These are phyloP conservation scores for Colletotrichum shisoi DNA, from an alignment of 2,329 filamentous ascomycete species.

Conservation along the genomic window DNA sequence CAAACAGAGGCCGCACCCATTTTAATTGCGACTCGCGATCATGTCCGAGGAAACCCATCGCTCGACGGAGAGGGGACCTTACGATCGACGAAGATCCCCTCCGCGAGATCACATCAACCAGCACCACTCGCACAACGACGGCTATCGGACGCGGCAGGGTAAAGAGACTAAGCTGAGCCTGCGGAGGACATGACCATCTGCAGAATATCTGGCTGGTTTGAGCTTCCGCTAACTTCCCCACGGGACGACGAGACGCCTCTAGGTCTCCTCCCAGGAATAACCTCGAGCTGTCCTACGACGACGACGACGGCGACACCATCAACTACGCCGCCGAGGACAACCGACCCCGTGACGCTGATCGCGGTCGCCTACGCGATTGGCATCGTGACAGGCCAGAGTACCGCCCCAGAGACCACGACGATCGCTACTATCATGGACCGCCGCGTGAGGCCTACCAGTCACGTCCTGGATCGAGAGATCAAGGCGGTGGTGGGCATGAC, in stretches of 20 bases:
- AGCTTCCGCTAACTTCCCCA: constrained; percentile 57
- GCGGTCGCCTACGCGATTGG: constrained; percentile 40
- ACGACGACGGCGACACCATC: constrained; percentile 48
- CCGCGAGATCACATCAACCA: constrained; percentile 34
- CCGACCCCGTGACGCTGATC: constrained; percentile 44
- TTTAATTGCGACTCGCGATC: constrained; percentile 26
- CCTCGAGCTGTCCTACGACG: constrained; percentile 48
- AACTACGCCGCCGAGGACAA: constrained; percentile 41
- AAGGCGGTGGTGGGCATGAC: constrained; percentile 45
- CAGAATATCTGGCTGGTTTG: constrained; percentile 42
- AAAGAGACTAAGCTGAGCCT: constrained; percentile 47
- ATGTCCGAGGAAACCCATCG: constrained; percentile 37
- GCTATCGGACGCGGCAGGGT: constrained; percentile 61
- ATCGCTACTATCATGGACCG: constrained; percentile 42
- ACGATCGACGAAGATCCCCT: constrained; percentile 40
- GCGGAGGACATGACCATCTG: constrained; percentile 39
- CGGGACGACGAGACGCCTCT: constrained; percentile 55
- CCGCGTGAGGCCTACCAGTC: constrained; percentile 40
- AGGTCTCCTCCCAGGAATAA: constrained; percentile 53
- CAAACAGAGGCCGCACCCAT: constrained; percentile 13
- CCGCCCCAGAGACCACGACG: constrained; percentile 35
- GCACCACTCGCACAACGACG: constrained; percentile 48
- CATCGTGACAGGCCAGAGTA: constrained; percentile 25
- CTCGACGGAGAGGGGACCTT: constrained; percentile 34
- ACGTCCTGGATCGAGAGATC: constrained; percentile 42